These are phyloP conservation scores for Eimeria necatrix DNA, from an alignment of 169 alveolate genomes.

Conservation along the genomic window DNA sequence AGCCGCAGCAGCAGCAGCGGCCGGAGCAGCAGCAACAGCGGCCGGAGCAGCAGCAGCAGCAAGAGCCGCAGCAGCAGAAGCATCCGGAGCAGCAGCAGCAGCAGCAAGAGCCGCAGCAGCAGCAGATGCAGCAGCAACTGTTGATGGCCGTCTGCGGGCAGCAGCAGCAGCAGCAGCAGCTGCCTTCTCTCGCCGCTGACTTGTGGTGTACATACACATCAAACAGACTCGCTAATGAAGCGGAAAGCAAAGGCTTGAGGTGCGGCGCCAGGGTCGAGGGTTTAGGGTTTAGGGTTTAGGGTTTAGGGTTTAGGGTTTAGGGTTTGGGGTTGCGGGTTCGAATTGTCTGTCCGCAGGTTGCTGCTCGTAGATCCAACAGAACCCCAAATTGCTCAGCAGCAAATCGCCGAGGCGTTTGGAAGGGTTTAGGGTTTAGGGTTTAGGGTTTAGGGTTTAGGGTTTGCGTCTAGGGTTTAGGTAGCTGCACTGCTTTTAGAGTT, in stretches of 20 bases:
- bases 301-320: constrained; percentile 53
- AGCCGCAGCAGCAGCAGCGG: constrained; percentile 20
- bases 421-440: constrained; percentile 31
- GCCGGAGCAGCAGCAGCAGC: neutral
- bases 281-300: constrained; percentile 54
- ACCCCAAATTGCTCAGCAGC: constrained; percentile 27
- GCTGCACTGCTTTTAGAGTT: neutral
- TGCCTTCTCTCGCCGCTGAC: constrained; percentile 56
- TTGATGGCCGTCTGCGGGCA: constrained; percentile 6
- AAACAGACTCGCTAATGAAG: neutral
- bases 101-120: constrained; percentile 17
- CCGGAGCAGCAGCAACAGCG: neutral
- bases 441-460: constrained; percentile 16
- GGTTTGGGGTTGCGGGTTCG: constrained; percentile 21
- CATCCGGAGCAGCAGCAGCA: constrained; percentile 17
- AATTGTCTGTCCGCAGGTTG: neutral
- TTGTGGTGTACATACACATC: constrained; percentile 29
- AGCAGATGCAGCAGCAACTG: constrained; percentile 24
- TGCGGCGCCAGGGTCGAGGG: constrained; percentile 11
- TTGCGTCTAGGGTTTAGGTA: neutral
- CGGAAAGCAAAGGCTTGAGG: neutral
- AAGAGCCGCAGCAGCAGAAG: constrained; percentile 6
- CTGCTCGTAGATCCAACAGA: constrained; percentile 27
- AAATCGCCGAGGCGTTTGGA: neutral
- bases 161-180: constrained; percentile 60